These are phyloP conservation scores for Amanita molliuscula DNA, from an alignment of 768 basidiomycete species.

Conservation along the genomic window DNA sequence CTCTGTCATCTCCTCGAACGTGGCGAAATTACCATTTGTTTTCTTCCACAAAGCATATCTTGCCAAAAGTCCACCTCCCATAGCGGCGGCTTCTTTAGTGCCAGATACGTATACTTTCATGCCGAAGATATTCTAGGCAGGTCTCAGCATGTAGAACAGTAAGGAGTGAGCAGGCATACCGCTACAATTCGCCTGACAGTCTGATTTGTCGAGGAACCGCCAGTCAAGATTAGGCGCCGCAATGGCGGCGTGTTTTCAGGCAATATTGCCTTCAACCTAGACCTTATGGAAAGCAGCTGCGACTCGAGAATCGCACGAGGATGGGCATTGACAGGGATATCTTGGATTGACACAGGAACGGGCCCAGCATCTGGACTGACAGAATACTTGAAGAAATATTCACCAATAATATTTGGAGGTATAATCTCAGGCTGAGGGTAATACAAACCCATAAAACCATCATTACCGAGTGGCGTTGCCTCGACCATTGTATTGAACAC, in stretches of 20 bases:
- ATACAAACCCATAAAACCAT: constrained; percentile 61
- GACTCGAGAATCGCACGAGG: constrained; percentile 77
- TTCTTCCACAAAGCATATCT: constrained; percentile 61
- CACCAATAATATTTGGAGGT: constrained; percentile 66
- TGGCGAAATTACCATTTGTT: constrained; percentile 28
- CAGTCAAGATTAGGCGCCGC: constrained; percentile 64
- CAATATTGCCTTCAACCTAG: constrained; percentile 59
- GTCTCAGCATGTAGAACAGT: not conserved
- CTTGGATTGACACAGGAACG: constrained; percentile 19
- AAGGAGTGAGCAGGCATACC: constrained; percentile 15
- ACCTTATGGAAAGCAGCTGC: constrained; percentile 74
- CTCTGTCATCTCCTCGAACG: constrained; percentile 57
- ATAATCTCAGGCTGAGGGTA: constrained; percentile 86
- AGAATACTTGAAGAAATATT: constrained; percentile 42
- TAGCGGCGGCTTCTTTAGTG: constrained; percentile 61
- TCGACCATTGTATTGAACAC: constrained; percentile 60
- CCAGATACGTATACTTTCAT: constrained; percentile 63
- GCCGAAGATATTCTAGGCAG: constrained; percentile 51
- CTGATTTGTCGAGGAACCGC: constrained; percentile 67
- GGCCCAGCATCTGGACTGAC: constrained; percentile 6
- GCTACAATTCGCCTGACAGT: constrained; percentile 68
- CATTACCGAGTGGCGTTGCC: constrained; percentile 41
- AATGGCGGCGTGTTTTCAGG: constrained; percentile 44
- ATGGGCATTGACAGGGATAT: constrained; percentile 38
- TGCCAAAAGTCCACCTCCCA: constrained; percentile 64